Conservation (phyloP, 352 stramenopile species). For the Phytophthora aleatoria region DNA sequence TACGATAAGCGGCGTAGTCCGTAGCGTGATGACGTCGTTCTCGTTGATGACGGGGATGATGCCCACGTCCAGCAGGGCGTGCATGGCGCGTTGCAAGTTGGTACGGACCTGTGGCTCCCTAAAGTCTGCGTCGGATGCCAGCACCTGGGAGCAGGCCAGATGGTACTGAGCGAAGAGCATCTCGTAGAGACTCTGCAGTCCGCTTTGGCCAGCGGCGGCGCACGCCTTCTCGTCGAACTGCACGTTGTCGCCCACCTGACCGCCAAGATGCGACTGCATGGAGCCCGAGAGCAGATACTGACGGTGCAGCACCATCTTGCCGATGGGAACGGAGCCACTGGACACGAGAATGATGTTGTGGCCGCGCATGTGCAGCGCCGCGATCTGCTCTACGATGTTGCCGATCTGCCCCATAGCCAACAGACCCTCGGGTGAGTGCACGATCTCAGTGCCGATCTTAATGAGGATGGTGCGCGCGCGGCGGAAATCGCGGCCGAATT, state of each 20-base stretch:
- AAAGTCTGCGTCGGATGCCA: constrained; percentile 84
- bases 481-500: constrained; percentile 49
- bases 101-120: constrained; percentile 57
- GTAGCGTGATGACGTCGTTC: constrained; percentile 83
- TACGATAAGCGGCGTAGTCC: constrained; percentile 64
- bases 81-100: constrained; percentile 72
- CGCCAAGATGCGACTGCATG: constrained; percentile 82
- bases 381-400: constrained; percentile 87
- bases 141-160: constrained; percentile 78
- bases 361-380: constrained; percentile 79
- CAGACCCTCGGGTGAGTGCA: constrained; percentile 77
- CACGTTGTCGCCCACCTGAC: constrained; percentile 55
- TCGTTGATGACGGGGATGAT: constrained; percentile 90
- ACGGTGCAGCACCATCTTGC: constrained; percentile 79
- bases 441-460: constrained; percentile 88
- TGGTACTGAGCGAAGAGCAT: constrained; percentile 89
- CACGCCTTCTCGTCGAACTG: constrained; percentile 80
- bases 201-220: constrained; percentile 72
- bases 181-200: constrained; percentile 85
- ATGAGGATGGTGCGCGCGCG: constrained; percentile 77
- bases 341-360: constrained; percentile 86
- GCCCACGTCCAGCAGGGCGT: constrained; percentile 71
- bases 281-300: constrained; percentile 85
- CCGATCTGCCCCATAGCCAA: constrained; percentile 87
- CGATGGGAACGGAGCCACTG: constrained; percentile 80